A percentile compares a stretch with the other conserved stretches of the same genome.
phyloP scores from a whole-genome alignment of 139 green algal species.

The Chlorella ohadii region DNA sequence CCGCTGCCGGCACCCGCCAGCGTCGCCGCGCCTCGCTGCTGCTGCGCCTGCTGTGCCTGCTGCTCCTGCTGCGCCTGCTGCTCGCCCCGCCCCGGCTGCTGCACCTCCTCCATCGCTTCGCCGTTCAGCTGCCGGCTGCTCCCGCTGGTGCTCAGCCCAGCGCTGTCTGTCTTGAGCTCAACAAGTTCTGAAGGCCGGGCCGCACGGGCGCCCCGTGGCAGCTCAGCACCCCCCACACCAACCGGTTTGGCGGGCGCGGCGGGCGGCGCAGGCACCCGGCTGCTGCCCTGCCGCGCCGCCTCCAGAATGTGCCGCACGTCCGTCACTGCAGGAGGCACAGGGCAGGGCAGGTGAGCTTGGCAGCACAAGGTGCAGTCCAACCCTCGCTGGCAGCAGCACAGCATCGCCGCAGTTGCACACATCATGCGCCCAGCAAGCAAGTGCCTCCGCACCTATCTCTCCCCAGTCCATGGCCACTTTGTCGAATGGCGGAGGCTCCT shows the following conservation, averaged over 20 bases:
- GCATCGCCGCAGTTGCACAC: no score
- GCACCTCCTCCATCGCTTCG: neutral
- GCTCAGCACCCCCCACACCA: no score
- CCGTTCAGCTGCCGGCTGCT: no score
- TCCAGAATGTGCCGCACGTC: neutral
- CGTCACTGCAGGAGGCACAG: neutral
- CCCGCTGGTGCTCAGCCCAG: no score
- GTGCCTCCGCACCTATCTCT: neutral
- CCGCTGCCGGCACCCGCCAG: neutral
- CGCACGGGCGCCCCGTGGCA: no score
- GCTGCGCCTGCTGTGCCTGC: neutral
- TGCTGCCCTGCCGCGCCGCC: neutral
- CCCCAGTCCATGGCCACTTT: slow-evolving; percentile 35
- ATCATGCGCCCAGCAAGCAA: no score
- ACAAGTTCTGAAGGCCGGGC: no score
- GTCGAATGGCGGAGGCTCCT: slow-evolving; percentile 31
- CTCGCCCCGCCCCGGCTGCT: neutral
- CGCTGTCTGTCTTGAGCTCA: no score
- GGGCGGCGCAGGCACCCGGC: no score
- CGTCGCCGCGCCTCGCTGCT: neutral
- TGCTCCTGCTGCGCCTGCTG: neutral
- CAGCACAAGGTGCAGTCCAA: no score
- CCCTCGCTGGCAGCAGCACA: no score
- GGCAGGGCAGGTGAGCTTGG: neutral
- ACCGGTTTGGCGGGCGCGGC: no score